Percentiles rank a stretch among this genome's conserved stretches.
Evolutionary conservation across 2,329 filamentous ascomycete species (phyloP).

Genomic region (Sporothrix brasiliensis): DNA sequence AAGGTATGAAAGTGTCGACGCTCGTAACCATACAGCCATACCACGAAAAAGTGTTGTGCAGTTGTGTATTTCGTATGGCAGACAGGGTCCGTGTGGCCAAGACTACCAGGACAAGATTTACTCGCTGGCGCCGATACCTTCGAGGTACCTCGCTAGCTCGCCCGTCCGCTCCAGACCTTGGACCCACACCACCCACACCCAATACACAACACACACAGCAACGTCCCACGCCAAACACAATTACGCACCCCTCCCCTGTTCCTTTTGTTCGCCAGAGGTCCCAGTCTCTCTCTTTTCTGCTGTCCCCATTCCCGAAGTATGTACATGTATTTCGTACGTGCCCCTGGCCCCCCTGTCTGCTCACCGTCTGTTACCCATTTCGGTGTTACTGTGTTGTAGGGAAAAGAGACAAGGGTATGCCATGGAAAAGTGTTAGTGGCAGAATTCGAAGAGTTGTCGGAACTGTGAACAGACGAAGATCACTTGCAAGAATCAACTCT

Average conservation of each 20-base stretch:
- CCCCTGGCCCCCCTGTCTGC: slow-evolving; percentile 3
- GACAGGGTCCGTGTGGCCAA: background rate
- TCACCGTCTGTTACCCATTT: slow-evolving; percentile 25
- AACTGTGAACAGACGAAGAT: too few relatives aligned
- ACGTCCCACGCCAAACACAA: slow-evolving; percentile 25
- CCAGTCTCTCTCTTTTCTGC: slow-evolving; percentile 7
- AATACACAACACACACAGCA: slow-evolving; percentile 19
- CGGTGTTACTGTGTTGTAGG: slow-evolving; percentile 30
- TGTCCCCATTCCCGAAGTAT: background rate
- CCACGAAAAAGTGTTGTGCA: background rate
- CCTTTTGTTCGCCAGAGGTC: slow-evolving; percentile 6
- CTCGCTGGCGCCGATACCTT: slow-evolving; percentile 27
- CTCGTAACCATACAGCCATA: background rate
- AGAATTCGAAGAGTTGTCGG: background rate
- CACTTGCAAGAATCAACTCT: too few relatives aligned
- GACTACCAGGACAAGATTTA: slow-evolving; percentile 21
- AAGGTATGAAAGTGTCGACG: background rate
- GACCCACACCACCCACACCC: slow-evolving; percentile 29
- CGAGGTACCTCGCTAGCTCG: slow-evolving; percentile 26
- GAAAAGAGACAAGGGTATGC: slow-evolving; percentile 31
- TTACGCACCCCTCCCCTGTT: slow-evolving; percentile 27
- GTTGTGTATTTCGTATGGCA: background rate
- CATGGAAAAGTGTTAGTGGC: background rate
- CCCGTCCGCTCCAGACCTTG: slow-evolving; percentile 8
- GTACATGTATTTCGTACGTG: slow-evolving; percentile 3